phyloP scores from a whole-genome alignment of 2,329 filamentous ascomycete genomes.

The Endothia cerciana region DNA sequence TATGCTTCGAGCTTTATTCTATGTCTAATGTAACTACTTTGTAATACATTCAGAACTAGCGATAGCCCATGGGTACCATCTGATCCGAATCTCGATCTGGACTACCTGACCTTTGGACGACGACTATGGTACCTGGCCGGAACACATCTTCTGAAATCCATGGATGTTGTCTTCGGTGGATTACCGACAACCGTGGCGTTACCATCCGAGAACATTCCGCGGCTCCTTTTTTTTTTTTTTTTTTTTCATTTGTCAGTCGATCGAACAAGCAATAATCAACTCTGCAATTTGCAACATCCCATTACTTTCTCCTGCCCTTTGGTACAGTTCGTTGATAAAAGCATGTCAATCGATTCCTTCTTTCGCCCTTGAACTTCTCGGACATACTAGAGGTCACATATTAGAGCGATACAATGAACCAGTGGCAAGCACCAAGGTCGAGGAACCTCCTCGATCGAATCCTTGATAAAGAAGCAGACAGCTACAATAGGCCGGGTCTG shows the following conservation, averaged over 20 bases:
- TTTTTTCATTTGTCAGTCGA: background rate
- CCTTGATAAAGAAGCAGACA: slow-evolving; percentile 1
- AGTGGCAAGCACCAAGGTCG: background rate
- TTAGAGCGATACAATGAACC: background rate
- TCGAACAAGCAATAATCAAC: background rate
- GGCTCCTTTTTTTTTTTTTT: slow-evolving; percentile 1
- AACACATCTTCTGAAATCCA: too few relatives aligned
- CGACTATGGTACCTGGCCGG: background rate
- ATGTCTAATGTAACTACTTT: too few relatives aligned
- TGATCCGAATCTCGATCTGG: too few relatives aligned
- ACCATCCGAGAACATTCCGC: background rate
- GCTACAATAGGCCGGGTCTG: slow-evolving; percentile 1
- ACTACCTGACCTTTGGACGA: background rate
- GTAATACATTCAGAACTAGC: too few relatives aligned
- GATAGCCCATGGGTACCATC: too few relatives aligned
- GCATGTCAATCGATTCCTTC: background rate
- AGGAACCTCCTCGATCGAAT: slow-evolving; percentile 7
- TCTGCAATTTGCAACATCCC: background rate
- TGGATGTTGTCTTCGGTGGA: background rate
- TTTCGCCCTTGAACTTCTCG: background rate
- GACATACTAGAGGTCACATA: background rate
- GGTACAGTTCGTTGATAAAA: background rate
- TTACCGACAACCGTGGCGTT: background rate
- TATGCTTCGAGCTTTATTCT: too few relatives aligned
- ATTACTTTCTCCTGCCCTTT: background rate